These are phyloP conservation scores for Microcyclosporella mali DNA, from an alignment of 2,329 filamentous ascomycete genomes.

Conservation along the genomic window DNA sequence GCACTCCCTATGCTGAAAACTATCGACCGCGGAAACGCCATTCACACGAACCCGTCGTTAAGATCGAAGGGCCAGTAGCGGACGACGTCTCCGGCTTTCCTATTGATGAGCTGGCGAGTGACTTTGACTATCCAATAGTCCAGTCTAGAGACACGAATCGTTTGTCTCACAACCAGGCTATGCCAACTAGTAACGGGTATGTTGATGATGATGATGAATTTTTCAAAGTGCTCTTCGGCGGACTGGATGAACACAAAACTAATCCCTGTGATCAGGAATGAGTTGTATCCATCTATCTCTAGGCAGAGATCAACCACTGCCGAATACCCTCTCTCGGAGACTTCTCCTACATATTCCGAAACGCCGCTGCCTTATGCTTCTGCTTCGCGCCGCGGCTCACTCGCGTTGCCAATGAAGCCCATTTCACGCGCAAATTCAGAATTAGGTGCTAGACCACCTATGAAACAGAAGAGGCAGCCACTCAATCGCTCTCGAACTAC, in stretches of 20 bases:
- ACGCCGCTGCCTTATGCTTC: conserved; percentile 11
- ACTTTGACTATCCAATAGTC: conserved; percentile 11
- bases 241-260: background rate
- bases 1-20: conserved; percentile 35
- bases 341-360: conserved; percentile 9
- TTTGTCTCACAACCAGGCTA: conserved; percentile 22
- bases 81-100: conserved; percentile 14
- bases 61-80: conserved; percentile 21
- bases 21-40: conserved; percentile 24
- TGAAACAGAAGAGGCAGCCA: conserved; percentile 32
- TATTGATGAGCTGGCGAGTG: conserved; percentile 3
- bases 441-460: conserved; percentile 12
- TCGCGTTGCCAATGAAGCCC: conserved; percentile 30
- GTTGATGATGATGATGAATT: conserved; percentile 16
- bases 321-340: conserved; percentile 3
- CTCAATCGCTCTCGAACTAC: conserved; percentile 19
- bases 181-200: conserved; percentile 26
- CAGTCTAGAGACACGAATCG: conserved; percentile 22
- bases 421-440: conserved; percentile 16
- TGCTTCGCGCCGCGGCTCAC: conserved; percentile 28
- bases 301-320: conserved; percentile 1
- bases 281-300: background rate
- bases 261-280: too few relatives aligned
- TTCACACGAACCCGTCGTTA: conserved; percentile 21
- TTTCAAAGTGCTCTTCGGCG: conserved; percentile 14